A percentile compares a stretch with the other conserved stretches of the same genome.
These are phyloP conservation scores for Erodium texanum DNA, from an alignment of 441 rosid species.

Conservation along the genomic window DNA sequence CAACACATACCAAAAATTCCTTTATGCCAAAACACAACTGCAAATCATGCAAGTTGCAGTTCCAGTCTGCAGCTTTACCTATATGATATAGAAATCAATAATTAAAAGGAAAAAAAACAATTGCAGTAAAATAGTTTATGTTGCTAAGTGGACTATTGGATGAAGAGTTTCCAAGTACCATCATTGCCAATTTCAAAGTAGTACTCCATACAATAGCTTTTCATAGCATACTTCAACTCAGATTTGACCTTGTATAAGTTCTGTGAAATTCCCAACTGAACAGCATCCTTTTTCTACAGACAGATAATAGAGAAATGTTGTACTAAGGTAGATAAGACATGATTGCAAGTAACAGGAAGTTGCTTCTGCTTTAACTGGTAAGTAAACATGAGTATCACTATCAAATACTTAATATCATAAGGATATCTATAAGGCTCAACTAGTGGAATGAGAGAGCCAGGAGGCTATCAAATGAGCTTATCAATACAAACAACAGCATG, in stretches of 20 bases:
- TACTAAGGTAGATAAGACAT: neutral
- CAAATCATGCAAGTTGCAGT: conserved; percentile 63
- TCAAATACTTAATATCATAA: too few species aligned
- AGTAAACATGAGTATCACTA: neutral
- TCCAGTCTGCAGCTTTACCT: conserved; percentile 63
- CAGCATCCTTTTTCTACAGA: conserved; percentile 79
- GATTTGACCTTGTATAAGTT: conserved; percentile 56
- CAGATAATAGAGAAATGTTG: conserved; percentile 18
- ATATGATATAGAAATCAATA: conserved; percentile 31
- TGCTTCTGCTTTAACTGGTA: neutral
- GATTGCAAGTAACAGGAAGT: too few species aligned
- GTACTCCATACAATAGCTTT: conserved; percentile 88
- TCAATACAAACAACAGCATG: neutral
- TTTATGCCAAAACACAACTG: conserved; percentile 94
- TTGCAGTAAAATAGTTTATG: neutral
- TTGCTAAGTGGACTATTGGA: conserved; percentile 10
- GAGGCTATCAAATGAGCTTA: neutral
- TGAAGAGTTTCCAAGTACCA: conserved; percentile 34
- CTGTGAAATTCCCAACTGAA: conserved; percentile 43
- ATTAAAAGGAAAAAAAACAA: conserved; percentile 12
- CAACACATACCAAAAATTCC: conserved; percentile 69
- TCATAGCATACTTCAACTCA: conserved; percentile 60
- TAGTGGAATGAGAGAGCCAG: too few species aligned
- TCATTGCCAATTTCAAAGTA: conserved; percentile 43
- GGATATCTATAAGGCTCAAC: too few species aligned